These are phyloP conservation scores for Reticulascus tulasneorum DNA, from an alignment of 2,329 filamentous ascomycete genomes.

Conservation along the genomic window DNA sequence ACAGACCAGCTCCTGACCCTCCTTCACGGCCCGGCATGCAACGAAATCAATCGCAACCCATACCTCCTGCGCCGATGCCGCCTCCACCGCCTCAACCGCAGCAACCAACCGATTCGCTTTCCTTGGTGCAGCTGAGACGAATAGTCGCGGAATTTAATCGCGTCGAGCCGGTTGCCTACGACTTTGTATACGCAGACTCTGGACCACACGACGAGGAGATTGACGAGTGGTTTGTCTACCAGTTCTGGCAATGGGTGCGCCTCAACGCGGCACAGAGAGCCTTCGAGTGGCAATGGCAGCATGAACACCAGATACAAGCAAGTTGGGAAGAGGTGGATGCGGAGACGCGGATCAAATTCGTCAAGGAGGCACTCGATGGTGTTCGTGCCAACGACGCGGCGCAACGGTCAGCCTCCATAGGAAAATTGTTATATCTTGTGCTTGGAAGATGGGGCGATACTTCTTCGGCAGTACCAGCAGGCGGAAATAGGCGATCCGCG, in stretches of 20 bases:
- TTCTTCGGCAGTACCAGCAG: conserved; percentile 44
- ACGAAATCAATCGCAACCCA: conserved; percentile 23
- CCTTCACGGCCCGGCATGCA: conserved; percentile 20
- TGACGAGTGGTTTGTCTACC: conserved; percentile 97
- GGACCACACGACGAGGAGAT: conserved; percentile 80
- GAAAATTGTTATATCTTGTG: conserved; percentile 56
- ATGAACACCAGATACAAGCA: conserved; percentile 38
- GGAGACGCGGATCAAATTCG: conserved; percentile 53
- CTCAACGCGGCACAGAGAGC: conserved; percentile 70
- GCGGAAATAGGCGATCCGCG: conserved; percentile 39
- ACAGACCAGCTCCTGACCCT: conserved; percentile 32
- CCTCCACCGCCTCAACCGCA: conserved; percentile 27
- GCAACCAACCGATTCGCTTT: conserved; percentile 63
- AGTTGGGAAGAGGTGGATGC: conserved; percentile 65
- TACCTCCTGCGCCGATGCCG: conserved; percentile 16
- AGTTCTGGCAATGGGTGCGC: conserved; percentile 77
- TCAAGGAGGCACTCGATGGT: conserved; percentile 47
- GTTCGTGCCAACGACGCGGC: conserved; percentile 42
- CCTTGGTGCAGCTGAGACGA: conserved; percentile 67
- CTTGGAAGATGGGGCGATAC: conserved; percentile 69
- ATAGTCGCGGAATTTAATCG: conserved; percentile 72
- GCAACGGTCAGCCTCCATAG: conserved; percentile 49
- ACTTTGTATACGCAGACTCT: conserved; percentile 75
- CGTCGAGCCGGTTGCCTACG: conserved; percentile 70
- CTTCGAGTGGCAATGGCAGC: conserved; percentile 73